phyloP scores from a whole-genome alignment of 192 early-diverging fungal genomes.

The Haplosporangium gracile region DNA sequence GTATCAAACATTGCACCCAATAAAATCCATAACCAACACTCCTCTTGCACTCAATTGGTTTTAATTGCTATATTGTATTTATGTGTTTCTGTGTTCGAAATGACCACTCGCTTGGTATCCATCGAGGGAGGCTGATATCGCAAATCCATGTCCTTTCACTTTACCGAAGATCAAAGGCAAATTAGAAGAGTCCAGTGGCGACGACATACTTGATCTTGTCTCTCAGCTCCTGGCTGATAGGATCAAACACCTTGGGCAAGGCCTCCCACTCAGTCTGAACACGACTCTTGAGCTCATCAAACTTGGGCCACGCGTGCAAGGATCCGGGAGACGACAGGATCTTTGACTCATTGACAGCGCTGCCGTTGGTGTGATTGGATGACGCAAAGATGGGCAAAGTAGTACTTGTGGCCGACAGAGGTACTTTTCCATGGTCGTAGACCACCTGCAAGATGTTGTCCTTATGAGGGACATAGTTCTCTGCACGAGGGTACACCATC shows the following conservation, averaged over 20 bases:
- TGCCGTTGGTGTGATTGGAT: background rate
- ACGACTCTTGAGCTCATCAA: constrained; percentile 69
- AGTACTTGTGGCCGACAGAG: constrained; percentile 1
- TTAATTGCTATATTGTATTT: background rate
- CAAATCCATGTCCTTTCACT: background rate
- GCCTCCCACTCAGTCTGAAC: constrained; percentile 69
- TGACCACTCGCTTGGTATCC: background rate
- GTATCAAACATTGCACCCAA: too few relatives aligned
- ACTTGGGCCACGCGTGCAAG: constrained; percentile 68
- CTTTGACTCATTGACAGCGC: background rate
- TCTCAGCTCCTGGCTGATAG: constrained; percentile 49
- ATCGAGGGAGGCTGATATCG: background rate
- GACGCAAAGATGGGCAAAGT: constrained; percentile 2
- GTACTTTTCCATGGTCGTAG: constrained; percentile 73
- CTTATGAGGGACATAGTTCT: constrained; percentile 30
- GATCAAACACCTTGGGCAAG: constrained; percentile 61
- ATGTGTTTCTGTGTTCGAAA: too few relatives aligned
- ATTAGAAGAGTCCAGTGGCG: constrained; percentile 10
- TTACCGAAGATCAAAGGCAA: background rate
- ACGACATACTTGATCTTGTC: constrained; percentile 37
- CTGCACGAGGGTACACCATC: constrained; percentile 56
- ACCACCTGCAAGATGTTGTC: constrained; percentile 69
- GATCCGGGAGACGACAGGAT: constrained; percentile 17
- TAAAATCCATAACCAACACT: too few relatives aligned
- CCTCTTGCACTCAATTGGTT: too few relatives aligned